phyloP scores from a whole-genome alignment of 164 flowering plant species.

The Tetracentron sinense region DNA sequence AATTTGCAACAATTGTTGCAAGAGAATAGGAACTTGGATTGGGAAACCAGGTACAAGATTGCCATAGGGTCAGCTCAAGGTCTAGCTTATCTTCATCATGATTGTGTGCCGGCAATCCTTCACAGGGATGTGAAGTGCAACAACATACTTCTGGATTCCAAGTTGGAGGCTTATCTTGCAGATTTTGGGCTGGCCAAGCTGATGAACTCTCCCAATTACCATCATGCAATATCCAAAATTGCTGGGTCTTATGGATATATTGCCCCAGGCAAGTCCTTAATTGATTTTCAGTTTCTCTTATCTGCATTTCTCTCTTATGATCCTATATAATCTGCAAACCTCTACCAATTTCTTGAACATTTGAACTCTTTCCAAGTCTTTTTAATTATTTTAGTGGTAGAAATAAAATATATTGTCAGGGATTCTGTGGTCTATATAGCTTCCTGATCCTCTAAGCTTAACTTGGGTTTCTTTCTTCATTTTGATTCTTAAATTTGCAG shows the following conservation, averaged over 20 bases:
- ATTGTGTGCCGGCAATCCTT: constrained; percentile 32
- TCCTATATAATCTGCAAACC: too few relatives aligned
- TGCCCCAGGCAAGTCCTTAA: constrained; percentile 42
- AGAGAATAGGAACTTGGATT: constrained; percentile 28
- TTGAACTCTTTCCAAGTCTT: too few relatives aligned
- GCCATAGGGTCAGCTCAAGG: constrained; percentile 35
- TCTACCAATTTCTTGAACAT: too few relatives aligned
- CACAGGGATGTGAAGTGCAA: constrained; percentile 37
- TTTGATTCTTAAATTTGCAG: too few relatives aligned
- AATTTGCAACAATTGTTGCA: constrained; percentile 26
- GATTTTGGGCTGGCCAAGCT: constrained; percentile 40
- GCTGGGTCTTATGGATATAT: constrained; percentile 38
- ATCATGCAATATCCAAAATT: constrained; percentile 28
- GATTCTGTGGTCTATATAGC: too few relatives aligned
- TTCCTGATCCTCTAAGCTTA: too few relatives aligned
- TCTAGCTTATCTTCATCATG: constrained; percentile 38
- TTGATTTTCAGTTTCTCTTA: background rate
- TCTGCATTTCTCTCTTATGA: background rate
- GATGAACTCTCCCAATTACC: constrained; percentile 24
- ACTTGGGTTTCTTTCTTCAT: too few relatives aligned
- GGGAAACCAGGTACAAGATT: constrained; percentile 34
- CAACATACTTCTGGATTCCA: constrained; percentile 29
- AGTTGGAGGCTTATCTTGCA: constrained; percentile 28
- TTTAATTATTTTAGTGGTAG: too few relatives aligned
- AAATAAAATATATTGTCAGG: too few relatives aligned